phyloP scores from a whole-genome alignment of 352 stramenopile genomes.

The Phytopythium ostracodes region DNA sequence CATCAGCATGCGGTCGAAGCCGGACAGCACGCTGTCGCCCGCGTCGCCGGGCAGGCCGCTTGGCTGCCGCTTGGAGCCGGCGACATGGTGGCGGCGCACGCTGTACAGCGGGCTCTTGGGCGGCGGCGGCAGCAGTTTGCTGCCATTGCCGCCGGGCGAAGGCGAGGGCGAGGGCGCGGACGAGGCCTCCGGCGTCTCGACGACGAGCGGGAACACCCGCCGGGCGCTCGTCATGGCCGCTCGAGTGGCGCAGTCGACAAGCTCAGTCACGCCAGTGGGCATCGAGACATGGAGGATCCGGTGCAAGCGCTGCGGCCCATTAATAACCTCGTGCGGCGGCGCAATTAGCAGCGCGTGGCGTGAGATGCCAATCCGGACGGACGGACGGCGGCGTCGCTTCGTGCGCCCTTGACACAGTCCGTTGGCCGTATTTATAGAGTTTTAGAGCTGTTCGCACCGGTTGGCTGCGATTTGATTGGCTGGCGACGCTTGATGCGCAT shows the following conservation, averaged over 20 bases:
- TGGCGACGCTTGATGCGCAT: constrained; percentile 1
- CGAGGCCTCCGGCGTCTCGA: constrained; percentile 18
- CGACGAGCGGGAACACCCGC: constrained; percentile 38
- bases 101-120: constrained; percentile 40
- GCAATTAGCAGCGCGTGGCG: background rate
- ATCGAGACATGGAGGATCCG: background rate
- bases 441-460: too few species aligned
- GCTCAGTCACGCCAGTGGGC: background rate
- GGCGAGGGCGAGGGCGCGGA: background rate
- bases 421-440: background rate
- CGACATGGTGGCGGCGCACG: background rate
- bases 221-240: constrained; percentile 17
- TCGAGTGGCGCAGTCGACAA: background rate
- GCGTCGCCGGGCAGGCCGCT: too few species aligned
- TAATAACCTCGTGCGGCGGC: background rate
- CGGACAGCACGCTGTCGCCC: constrained; percentile 5
- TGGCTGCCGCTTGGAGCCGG: background rate
- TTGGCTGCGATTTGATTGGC: background rate
- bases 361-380: background rate
- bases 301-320: background rate
- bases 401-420: background rate
- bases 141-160: background rate
- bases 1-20: constrained; percentile 44
- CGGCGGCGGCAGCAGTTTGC: constrained; percentile 25
- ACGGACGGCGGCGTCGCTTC: background rate